A percentile compares a stretch with the other conserved stretches of the same genome.
Conservation (phyloP, 2,329 filamentous ascomycete species). For the Epichloe sibirici region DNA sequence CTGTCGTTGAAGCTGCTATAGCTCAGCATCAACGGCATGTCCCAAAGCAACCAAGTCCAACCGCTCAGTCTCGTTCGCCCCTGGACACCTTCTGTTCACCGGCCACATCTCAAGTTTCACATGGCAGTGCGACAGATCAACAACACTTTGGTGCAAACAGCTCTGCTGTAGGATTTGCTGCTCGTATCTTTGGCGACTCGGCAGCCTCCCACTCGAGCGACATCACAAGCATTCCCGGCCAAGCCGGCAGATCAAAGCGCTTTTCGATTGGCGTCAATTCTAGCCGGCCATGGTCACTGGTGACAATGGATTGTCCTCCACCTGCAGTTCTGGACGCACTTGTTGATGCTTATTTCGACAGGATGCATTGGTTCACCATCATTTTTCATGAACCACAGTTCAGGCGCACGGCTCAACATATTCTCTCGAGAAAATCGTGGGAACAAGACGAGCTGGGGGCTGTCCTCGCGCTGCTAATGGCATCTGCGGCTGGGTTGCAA, state of each 20-base stretch:
- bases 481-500: slow-evolving; percentile 9
- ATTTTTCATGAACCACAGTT: slow-evolving; percentile 12
- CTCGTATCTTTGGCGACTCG: slow-evolving; percentile 2
- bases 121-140: neutral
- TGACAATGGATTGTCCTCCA: slow-evolving; percentile 2
- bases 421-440: slow-evolving; percentile 7
- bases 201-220: neutral
- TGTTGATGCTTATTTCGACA: slow-evolving; percentile 11
- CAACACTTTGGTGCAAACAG: slow-evolving; percentile 3
- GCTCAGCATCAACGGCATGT: neutral
- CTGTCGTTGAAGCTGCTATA: neutral
- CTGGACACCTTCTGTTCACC: neutral
- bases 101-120: neutral
- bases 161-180: slow-evolving; percentile 2
- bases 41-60: neutral
- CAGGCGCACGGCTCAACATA: slow-evolving; percentile 1
- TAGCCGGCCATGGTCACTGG: slow-evolving; percentile 1
- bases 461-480: slow-evolving; percentile 7
- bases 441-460: slow-evolving; percentile 6
- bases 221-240: slow-evolving; percentile 3
- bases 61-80: neutral
- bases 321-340: neutral
- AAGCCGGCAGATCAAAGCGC: neutral
- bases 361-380: slow-evolving; percentile 12
- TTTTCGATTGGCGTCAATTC: neutral